Base-by-base conservation (phyloP, 768 basidiomycete species). In the Mycena sanguinolenta region DNA sequence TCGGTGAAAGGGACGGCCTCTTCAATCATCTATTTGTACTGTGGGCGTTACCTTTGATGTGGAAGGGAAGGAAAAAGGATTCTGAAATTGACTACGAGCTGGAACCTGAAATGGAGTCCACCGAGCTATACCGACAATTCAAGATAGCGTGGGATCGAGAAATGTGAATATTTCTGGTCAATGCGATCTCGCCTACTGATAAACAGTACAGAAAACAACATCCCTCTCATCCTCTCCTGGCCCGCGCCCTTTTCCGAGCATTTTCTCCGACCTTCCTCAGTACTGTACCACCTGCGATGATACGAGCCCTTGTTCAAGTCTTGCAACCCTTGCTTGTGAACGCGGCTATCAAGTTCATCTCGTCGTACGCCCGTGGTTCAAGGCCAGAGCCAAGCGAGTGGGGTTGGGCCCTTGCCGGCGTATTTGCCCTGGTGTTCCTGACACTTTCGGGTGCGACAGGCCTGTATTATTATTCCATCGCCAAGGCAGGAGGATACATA, bases 321-420 rank as follows among this genome's bases (percentile, higher is more conserved):
- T 64, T 67, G 10, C 70, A 71, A 50, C 70, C 70, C 12, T 60
- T 65, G n/a, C 64, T 71, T 9, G 63, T 71, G 58, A 71, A 71
- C 38, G 70, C 70, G 19, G 70, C 70, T 14, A 71, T 71, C 50
- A 65, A 66, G 19, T 71, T 71, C 27, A 52, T 71, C 17, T 59
- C 64, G 3, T 71, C 70, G 1, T 71, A 71, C 59, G 53, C 53
- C 28, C 46, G 21, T 7, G 54, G 58, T 30, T 63, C 55, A 9
- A 52, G 10, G 23, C 70, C 70, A 25, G 39, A 71, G 55, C 70
- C 70, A 17, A 53, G 49, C 27, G 58, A 71, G 42, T 66, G 65
- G 64, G 70, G 70, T 8, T 71, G 70, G 70, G 58, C 70, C 8
- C 70, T 71, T 7, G 64, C 70, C 0, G 70, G 70, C 21, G 62